Percentiles rank a stretch among this genome's conserved stretches.
Conservation (phyloP, 139 green algal species). For the Picochlorum costavermella region DNA sequence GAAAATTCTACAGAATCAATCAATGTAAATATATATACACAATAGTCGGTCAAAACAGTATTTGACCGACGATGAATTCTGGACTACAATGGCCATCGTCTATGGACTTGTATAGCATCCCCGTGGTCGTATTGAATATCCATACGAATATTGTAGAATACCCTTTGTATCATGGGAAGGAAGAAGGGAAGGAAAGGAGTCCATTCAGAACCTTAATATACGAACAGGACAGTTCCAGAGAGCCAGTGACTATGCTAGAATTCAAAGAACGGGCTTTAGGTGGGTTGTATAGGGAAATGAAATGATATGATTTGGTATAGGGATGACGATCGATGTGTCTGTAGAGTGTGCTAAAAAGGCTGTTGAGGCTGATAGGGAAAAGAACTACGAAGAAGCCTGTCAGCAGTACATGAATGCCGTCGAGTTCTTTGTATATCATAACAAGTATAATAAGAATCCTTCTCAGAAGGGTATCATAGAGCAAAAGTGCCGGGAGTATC, state of each 20-base stretch:
- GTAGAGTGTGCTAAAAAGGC: constrained; percentile 71
- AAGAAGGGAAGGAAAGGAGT: no score
- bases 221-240: constrained; percentile 5
- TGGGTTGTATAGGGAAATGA: background rate
- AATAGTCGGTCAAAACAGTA: no score
- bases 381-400: constrained; percentile 54
- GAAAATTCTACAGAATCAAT: no score
- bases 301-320: constrained; percentile 21
- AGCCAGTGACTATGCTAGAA: constrained; percentile 69
- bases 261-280: constrained; percentile 59
- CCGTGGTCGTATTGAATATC: no score
- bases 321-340: constrained; percentile 6
- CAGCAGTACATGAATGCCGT: constrained; percentile 53
- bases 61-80: no score
- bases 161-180: background rate
- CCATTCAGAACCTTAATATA: no score
- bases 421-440: constrained; percentile 61
- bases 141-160: background rate
- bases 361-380: constrained; percentile 63
- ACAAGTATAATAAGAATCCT: constrained; percentile 91
- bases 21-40: no score
- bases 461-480: constrained; percentile 50
- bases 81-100: no score
- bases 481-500: constrained; percentile 84
- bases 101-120: no score